Conservation (phyloP, 306 rosid genomes). For the Cicer arietinum region DNA sequence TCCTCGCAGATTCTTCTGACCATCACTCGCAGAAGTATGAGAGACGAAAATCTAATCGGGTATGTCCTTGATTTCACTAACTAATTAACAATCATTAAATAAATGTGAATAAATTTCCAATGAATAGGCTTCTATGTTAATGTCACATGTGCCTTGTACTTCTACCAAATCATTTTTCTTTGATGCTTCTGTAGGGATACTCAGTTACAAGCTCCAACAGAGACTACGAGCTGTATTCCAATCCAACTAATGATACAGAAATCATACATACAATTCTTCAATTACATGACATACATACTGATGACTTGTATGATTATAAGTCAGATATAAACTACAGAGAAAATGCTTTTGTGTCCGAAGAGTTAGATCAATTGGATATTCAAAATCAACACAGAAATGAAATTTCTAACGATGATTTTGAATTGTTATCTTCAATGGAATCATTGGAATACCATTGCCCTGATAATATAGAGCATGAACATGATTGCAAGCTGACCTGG, state of each 20-base stretch:
- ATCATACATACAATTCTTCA: slow-evolving; percentile 30
- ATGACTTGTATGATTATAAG: slow-evolving; percentile 32
- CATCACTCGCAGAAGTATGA: slow-evolving; percentile 32
- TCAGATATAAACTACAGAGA: slow-evolving; percentile 33
- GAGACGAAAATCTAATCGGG: slow-evolving; percentile 49
- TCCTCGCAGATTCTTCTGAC: slow-evolving; percentile 41
- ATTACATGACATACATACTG: slow-evolving; percentile 31
- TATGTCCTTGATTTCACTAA: slow-evolving; percentile 41
- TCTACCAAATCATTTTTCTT: slow-evolving; percentile 29
- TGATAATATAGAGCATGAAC: slow-evolving; percentile 38
- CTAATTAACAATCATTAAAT: slow-evolving; percentile 25
- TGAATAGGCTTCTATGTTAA: slow-evolving; percentile 8
- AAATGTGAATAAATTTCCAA: no score
- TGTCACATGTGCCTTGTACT: slow-evolving; percentile 13
- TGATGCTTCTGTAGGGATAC: slow-evolving; percentile 45
- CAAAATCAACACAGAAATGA: slow-evolving; percentile 37
- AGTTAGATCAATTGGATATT: slow-evolving; percentile 42
- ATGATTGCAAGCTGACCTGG: slow-evolving; percentile 34
- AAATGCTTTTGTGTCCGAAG: slow-evolving; percentile 25
- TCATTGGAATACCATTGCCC: slow-evolving; percentile 45
- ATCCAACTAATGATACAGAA: slow-evolving; percentile 39
- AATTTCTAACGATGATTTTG: slow-evolving; percentile 41
- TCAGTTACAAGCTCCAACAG: slow-evolving; percentile 34
- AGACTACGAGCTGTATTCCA: slow-evolving; percentile 41
- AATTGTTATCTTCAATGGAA: slow-evolving; percentile 33